Base-by-base conservation (phyloP, 2,329 filamentous ascomycete genomes). In the Alternaria sp. region DNA sequence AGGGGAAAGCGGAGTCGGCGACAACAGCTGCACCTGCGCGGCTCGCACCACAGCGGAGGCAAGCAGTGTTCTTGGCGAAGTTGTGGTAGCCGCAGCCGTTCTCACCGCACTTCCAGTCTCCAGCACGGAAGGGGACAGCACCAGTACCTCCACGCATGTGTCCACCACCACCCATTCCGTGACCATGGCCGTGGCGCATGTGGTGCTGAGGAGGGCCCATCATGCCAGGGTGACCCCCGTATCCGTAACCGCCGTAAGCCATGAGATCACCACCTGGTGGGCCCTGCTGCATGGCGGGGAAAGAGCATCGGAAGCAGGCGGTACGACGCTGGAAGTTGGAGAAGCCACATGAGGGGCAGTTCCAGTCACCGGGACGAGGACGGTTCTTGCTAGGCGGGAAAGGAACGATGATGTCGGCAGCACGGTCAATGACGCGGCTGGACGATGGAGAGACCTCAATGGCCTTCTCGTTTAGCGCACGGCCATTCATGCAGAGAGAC, bases 311-410 rank as follows among this genome's bases (percentile, higher is more conserved):
- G 90, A 99, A 99, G 80, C 95, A 99, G 51, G 94, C 95, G 17
- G 95, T 98, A 70, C 95, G 92, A 72, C 95, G 92, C 81, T 99
- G 95, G 84, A 99, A 99, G 85, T 99, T 99, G 72, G 93, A 97
- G 82, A 99, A 99, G 61, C 95, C 95, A 75, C 95, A 99, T 51
- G 93, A 97, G 44, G 95, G 95, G 83, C 95, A 99, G 60, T 94
- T 98, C 95, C 95, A 99, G 80, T 99, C 95, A 77, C 95, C 95
- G 37, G 95, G 95, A 57, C 95, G 90, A 62, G 95, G 95, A 41
- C 95, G 89, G 80, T 99, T 99, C 86, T 99, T 99, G 81, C 93
- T 97, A 1, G 95, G 95, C 51, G 95, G 95, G 84, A 99, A 99
- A 0, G 95, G 93, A 0, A 94, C 97, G 53, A 99, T 85, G 65